Percentiles rank a stretch among this genome's conserved stretches.
phyloP scores from a whole-genome alignment of 1,284 basidiomycete species.

The Athelia psychrophila region DNA sequence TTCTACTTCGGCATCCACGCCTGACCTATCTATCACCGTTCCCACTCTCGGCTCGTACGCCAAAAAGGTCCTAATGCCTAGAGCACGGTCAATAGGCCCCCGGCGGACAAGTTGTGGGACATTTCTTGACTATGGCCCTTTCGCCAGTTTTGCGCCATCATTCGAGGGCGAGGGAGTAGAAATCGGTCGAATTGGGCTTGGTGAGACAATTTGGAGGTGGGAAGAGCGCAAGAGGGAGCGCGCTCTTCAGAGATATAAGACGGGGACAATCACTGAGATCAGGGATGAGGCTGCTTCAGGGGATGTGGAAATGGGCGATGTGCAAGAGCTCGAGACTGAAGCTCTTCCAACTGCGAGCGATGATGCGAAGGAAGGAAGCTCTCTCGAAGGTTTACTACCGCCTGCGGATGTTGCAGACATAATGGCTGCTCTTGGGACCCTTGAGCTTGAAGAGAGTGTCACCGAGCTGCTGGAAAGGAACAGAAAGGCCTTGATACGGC shows the following conservation, averaged over 20 bases:
- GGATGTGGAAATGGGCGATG: conserved; percentile 7
- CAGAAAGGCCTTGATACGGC: conserved; percentile 52
- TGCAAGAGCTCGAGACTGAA: conserved; percentile 18
- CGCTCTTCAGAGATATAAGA: conserved; percentile 20
- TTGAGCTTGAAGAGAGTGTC: conserved; percentile 65
- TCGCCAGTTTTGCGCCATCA: conserved; percentile 69
- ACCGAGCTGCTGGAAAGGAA: conserved; percentile 66
- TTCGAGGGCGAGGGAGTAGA: conserved; percentile 73
- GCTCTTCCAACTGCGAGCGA: conserved; percentile 19
- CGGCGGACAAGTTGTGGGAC: conserved; percentile 57
- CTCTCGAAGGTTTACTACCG: conserved; percentile 51
- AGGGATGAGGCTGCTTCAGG: conserved; percentile 6
- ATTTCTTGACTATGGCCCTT: conserved; percentile 76
- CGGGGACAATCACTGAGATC: conserved; percentile 10
- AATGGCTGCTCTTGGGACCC: conserved; percentile 51
- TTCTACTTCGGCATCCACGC: conserved; percentile 31
- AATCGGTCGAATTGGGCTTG: conserved; percentile 57
- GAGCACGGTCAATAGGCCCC: conserved; percentile 38
- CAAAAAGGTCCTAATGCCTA: conserved; percentile 35
- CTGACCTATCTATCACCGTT: conserved; percentile 20
- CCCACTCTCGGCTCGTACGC: conserved; percentile 43
- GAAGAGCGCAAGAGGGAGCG: conserved; percentile 32
- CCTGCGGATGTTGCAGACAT: conserved; percentile 50
- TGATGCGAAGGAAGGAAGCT: conserved; percentile 14
- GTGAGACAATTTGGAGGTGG: conserved; percentile 49